A percentile compares a stretch with the other conserved stretches of the same genome.
phyloP scores from a whole-genome alignment of 2,329 filamentous ascomycete species.

The Ceratocystiopsis sp. region DNA sequence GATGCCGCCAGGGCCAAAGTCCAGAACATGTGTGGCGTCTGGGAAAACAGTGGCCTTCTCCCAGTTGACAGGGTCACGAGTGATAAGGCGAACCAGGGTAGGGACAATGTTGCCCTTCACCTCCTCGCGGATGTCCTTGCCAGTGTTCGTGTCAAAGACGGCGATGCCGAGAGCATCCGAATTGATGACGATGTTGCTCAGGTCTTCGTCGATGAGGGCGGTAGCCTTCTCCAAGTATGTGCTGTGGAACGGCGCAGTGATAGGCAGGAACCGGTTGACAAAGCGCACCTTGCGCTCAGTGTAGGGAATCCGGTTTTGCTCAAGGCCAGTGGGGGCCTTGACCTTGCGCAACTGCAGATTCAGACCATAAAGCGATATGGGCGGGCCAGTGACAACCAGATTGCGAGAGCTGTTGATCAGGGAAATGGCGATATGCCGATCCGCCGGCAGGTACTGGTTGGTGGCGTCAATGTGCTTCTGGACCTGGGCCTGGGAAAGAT shows the following conservation, averaged over 20 bases:
- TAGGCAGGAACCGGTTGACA: slow-evolving; percentile 90
- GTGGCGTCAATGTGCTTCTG: slow-evolving; percentile 95
- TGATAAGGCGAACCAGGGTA: slow-evolving; percentile 78
- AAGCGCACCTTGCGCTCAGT: slow-evolving; percentile 95
- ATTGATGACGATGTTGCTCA: slow-evolving; percentile 66
- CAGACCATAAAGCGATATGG: slow-evolving; percentile 88
- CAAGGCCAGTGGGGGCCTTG: slow-evolving; percentile 91
- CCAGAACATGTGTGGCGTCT: slow-evolving; percentile 79
- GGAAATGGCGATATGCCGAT: slow-evolving; percentile 88
- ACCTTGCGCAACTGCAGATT: slow-evolving; percentile 92
- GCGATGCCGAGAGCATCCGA: slow-evolving; percentile 60
- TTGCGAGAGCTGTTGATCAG: slow-evolving; percentile 94
- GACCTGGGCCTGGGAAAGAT: slow-evolving; percentile 72
- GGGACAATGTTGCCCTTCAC: slow-evolving; percentile 69
- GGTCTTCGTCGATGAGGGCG: slow-evolving; percentile 67
- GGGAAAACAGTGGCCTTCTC: slow-evolving; percentile 87
- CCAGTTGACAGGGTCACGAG: slow-evolving; percentile 87
- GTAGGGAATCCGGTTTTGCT: slow-evolving; percentile 86
- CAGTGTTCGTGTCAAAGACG: slow-evolving; percentile 80
- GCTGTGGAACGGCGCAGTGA: slow-evolving; percentile 97
- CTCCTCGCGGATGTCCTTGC: slow-evolving; percentile 60
- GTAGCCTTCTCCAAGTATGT: slow-evolving; percentile 75
- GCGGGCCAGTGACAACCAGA: slow-evolving; percentile 89
- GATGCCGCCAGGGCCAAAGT: slow-evolving; percentile 93
- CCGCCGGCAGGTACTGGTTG: slow-evolving; percentile 84